Percentiles rank a stretch among this genome's conserved stretches.
Evolutionary conservation across 2,329 filamentous ascomycete genomes (phyloP).

Genomic region (Phoma sp.): DNA sequence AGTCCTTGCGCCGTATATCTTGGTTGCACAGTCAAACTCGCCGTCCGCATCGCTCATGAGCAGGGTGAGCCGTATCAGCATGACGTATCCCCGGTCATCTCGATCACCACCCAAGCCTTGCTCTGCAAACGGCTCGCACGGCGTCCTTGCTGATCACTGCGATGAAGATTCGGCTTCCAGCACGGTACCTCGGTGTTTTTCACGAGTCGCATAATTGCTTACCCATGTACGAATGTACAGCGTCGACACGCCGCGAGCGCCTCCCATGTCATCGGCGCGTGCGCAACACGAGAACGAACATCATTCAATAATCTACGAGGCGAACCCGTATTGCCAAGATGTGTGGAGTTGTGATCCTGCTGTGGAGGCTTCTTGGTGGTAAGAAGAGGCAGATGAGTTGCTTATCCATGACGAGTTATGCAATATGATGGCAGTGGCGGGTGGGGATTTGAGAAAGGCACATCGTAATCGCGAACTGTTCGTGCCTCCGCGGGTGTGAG

Average conservation of each 20-base stretch:
- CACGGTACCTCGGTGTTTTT: background rate
- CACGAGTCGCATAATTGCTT: conserved; percentile 1
- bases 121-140: conserved; percentile 11
- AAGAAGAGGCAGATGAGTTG: background rate
- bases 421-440: conserved; percentile 6
- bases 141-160: conserved; percentile 1
- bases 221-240: conserved; percentile 4
- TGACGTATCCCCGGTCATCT: conserved; percentile 12
- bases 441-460: conserved; percentile 1
- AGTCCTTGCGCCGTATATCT: background rate
- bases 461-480: conserved; percentile 3
- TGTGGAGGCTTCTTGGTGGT: background rate
- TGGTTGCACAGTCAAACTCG: background rate
- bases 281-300: conserved; percentile 9
- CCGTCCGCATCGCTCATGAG: background rate
- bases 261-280: conserved; percentile 17
- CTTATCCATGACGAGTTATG: conserved; percentile 11
- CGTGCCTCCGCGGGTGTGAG: conserved; percentile 2
- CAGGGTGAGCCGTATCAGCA: conserved; percentile 14
- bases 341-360: background rate
- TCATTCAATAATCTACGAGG: conserved; percentile 9
- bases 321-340: conserved; percentile 16
- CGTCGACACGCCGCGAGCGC: conserved; percentile 6
- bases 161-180: background rate
- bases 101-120: background rate